Percentiles rank a stretch among this genome's conserved stretches.
Evolutionary conservation across 208 protist species (phyloP).

Genomic region (Sergeia podlipaevii): DNA sequence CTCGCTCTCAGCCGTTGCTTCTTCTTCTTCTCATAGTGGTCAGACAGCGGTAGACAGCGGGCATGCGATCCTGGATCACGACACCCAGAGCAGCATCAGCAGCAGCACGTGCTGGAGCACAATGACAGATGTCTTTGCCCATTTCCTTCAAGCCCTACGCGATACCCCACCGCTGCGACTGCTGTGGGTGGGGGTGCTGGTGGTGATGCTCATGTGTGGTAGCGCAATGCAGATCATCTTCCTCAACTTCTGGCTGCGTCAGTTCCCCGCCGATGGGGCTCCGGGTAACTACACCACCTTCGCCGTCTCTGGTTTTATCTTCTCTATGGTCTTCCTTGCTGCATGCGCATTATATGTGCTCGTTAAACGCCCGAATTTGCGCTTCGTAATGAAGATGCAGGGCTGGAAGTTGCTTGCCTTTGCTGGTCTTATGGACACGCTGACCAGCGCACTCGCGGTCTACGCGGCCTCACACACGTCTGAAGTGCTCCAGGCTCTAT

Average conservation of each 20-base stretch:
- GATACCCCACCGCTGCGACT: no score
- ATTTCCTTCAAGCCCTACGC: no score
- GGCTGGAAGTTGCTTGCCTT: conserved; percentile 45
- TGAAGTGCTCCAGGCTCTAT: conserved; percentile 75
- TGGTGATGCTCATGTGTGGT: conserved; percentile 59
- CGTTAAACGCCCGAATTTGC: conserved; percentile 43
- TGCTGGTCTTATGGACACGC: conserved; percentile 63
- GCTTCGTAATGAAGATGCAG: conserved; percentile 40
- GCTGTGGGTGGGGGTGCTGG: conserved; percentile 37
- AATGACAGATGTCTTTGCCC: no score
- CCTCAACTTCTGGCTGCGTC: conserved; percentile 81
- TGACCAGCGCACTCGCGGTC: conserved; percentile 74
- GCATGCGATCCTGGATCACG: no score
- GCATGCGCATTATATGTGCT: conserved; percentile 46
- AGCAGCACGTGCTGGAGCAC: no score
- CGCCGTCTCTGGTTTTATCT: conserved; percentile 58
- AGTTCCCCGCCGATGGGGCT: conserved; percentile 51
- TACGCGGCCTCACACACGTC: conserved; percentile 79
- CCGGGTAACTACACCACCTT: conserved; percentile 77
- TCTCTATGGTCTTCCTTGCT: conserved; percentile 52
- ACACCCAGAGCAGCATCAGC: no score
- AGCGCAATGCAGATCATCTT: conserved; percentile 84
- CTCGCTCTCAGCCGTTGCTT: no score
- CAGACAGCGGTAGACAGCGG: no score
- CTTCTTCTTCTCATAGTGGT: no score